phyloP scores from a whole-genome alignment of 2,329 filamentous ascomycete species.

The Nigrospora sphaerica region DNA sequence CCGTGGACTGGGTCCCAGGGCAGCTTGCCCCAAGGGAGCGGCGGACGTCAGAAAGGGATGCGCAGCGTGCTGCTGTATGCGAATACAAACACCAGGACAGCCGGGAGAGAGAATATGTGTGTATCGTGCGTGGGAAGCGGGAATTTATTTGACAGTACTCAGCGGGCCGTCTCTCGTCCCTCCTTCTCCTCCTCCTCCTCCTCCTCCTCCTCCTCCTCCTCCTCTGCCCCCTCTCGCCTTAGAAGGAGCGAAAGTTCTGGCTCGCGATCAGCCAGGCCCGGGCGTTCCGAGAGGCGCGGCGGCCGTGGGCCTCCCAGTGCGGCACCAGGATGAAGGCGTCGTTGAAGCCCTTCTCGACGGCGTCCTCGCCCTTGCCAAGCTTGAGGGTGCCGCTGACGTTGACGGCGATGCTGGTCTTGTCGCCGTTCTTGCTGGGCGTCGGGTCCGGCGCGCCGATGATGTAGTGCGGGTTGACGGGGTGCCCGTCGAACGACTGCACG shows the following conservation, averaged over 20 bases:
- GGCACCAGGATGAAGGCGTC: conserved; percentile 79
- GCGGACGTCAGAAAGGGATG: no score
- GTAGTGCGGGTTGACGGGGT: conserved; percentile 67
- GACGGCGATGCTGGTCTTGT: conserved; percentile 64
- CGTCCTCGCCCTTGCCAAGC: conserved; percentile 56
- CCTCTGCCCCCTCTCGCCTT: neutral
- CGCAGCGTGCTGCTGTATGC: no score
- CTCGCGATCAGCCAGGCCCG: conserved; percentile 62
- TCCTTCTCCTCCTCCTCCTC: neutral
- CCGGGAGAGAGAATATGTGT: no score
- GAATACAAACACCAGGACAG: no score
- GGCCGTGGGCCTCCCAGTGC: conserved; percentile 54
- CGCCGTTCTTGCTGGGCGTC: conserved; percentile 36
- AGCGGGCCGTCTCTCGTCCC: no score
- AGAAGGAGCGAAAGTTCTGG: conserved; percentile 61
- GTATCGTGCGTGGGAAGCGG: no score
- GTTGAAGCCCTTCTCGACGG: conserved; percentile 64
- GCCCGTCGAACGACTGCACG: conserved; percentile 67
- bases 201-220: neutral
- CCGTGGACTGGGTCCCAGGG: no score
- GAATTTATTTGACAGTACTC: no score
- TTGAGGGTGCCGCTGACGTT: conserved; percentile 66
- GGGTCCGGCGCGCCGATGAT: conserved; percentile 46
- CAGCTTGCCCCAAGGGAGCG: no score
- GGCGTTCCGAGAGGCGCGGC: conserved; percentile 43